These are phyloP conservation scores for Discostella stelligera DNA, from an alignment of 352 stramenopile species.

Conservation along the genomic window DNA sequence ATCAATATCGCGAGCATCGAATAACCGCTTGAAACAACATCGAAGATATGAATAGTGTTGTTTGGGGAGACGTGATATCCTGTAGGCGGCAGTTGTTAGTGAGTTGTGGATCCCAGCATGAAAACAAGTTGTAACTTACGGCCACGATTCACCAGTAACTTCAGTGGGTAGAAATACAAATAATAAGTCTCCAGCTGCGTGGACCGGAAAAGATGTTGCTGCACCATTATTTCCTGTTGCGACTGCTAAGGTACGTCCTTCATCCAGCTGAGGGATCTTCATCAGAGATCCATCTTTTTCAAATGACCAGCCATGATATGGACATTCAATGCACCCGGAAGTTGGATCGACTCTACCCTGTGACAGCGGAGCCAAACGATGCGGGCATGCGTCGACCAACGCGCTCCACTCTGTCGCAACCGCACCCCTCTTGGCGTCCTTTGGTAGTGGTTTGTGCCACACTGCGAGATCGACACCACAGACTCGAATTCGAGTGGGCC, in stretches of 20 bases:
- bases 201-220: conserved; percentile 44
- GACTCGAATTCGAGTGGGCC: conserved; percentile 22
- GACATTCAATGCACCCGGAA: conserved; percentile 65
- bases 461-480: conserved; percentile 42
- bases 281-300: conserved; percentile 47
- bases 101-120: too few relatives aligned
- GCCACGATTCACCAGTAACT: conserved; percentile 47
- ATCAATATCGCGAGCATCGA: too few relatives aligned
- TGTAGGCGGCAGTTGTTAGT: neutral
- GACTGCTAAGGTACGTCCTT: conserved; percentile 14
- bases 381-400: conserved; percentile 68
- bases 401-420: conserved; percentile 41
- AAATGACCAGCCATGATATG: conserved; percentile 83
- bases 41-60: conserved; percentile 32
- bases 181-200: conserved; percentile 53
- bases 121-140: conserved; percentile 3
- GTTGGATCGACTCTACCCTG: conserved; percentile 72
- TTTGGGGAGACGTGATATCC: conserved; percentile 13
- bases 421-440: conserved; percentile 13
- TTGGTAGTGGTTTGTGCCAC: conserved; percentile 38
- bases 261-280: conserved; percentile 60
- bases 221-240: conserved; percentile 1
- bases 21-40: too few relatives aligned
- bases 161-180: conserved; percentile 58
- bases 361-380: conserved; percentile 76